These are phyloP conservation scores for Candida boleticola DNA, from an alignment of 805 yeast genomes.

Conservation along the genomic window DNA sequence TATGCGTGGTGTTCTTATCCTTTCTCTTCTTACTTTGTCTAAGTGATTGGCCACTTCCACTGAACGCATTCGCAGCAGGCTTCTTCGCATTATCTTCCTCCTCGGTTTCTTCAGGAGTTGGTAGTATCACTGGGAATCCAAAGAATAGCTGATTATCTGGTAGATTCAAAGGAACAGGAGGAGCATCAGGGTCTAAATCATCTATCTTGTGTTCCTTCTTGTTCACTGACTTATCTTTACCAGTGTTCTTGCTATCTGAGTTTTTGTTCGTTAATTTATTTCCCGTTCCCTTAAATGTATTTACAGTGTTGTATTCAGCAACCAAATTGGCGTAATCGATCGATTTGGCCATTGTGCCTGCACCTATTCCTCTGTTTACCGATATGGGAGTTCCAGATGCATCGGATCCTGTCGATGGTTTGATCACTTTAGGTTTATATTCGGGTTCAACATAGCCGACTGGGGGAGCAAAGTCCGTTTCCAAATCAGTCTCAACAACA, in stretches of 20 bases:
- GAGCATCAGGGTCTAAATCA: constrained; percentile 52
- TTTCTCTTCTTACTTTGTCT: constrained; percentile 71
- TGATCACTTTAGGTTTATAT: constrained; percentile 41
- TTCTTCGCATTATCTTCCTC: constrained; percentile 28
- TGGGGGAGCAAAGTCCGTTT: constrained; percentile 98
- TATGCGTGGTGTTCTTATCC: constrained; percentile 47
- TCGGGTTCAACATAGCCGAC: constrained; percentile 97
- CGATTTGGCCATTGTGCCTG: constrained; percentile 75
- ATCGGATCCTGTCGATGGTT: constrained; percentile 19
- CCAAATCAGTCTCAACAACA: constrained; percentile 94
- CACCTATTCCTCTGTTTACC: constrained; percentile 39
- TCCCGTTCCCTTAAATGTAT: constrained; percentile 59
- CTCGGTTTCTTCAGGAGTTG: constrained; percentile 27
- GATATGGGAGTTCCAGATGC: constrained; percentile 34
- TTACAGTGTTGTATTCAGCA: constrained; percentile 27
- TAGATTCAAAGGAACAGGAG: constrained; percentile 68
- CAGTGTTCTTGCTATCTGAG: neutral
- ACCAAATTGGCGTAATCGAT: constrained; percentile 64
- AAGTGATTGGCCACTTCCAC: constrained; percentile 74
- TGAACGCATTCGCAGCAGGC: constrained; percentile 31
- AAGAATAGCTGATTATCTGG: constrained; percentile 89
- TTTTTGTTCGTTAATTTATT: constrained; percentile 67
- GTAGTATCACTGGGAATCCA: constrained; percentile 77
- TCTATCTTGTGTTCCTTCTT: constrained; percentile 33
- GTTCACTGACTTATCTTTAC: constrained; percentile 2